phyloP scores from a whole-genome alignment of 257 asterid genomes.

The Eustoma russellianum region DNA sequence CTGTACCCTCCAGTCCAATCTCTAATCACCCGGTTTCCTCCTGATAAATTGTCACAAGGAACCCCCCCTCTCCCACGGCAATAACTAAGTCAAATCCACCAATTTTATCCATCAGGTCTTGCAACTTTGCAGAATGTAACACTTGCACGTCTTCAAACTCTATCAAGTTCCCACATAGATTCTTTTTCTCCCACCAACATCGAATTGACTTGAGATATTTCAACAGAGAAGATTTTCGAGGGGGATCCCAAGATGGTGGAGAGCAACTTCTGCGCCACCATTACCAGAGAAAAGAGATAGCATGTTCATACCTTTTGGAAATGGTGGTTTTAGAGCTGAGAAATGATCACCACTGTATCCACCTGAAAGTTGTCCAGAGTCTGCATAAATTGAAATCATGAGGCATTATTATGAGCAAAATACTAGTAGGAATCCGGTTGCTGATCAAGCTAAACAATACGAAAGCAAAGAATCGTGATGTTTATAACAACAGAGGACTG shows the following conservation, averaged over 20 bases:
- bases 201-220: conserved; percentile 42
- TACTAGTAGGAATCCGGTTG: too few species aligned
- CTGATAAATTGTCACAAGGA: conserved; percentile 59
- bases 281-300: conserved; percentile 64
- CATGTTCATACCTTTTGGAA: conserved; percentile 42
- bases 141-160: conserved; percentile 44
- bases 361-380: conserved; percentile 20
- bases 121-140: conserved; percentile 22
- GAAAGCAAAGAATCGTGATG: too few species aligned
- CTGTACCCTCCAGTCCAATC: conserved; percentile 63
- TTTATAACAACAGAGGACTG: too few species aligned
- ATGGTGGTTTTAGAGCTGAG: conserved; percentile 45
- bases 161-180: conserved; percentile 35
- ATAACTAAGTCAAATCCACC: conserved; percentile 28
- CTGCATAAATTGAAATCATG: too few species aligned
- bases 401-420: too few species aligned
- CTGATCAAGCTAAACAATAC: too few species aligned
- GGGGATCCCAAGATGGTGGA: conserved; percentile 46
- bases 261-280: conserved; percentile 75
- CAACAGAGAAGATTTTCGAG: conserved; percentile 47
- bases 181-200: conserved; percentile 67
- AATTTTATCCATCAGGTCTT: conserved; percentile 12
- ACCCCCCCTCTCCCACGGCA: too few species aligned
- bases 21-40: conserved; percentile 51
- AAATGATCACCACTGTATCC: conserved; percentile 63